Percentiles rank a stretch among this genome's conserved stretches.
phyloP scores from a whole-genome alignment of 495 filamentous ascomycete species.

The Talaromyces stipitatus region DNA sequence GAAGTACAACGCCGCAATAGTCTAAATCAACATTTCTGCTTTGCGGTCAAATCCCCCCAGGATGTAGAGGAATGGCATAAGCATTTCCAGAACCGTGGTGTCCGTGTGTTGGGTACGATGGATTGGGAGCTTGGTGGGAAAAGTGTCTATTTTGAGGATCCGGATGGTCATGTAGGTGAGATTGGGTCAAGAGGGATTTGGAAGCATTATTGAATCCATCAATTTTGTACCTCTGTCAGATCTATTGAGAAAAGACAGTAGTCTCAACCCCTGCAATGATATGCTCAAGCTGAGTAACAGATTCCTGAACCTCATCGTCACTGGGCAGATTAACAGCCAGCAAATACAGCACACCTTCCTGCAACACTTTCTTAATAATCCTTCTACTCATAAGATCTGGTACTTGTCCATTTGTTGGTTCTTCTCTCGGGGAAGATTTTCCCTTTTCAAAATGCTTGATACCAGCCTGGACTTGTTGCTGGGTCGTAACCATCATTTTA shows the following conservation, averaged over 20 bases:
- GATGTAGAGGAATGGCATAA: not conserved
- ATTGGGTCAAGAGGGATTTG: constrained; percentile 1
- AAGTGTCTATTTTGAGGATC: constrained; percentile 3
- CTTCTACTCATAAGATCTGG: not conserved
- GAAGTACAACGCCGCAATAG: not conserved
- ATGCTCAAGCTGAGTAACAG: not conserved
- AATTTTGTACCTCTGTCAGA: not conserved
- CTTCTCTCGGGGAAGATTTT: not conserved
- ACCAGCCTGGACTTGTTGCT: not conserved
- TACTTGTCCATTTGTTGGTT: not conserved
- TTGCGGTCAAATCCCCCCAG: not conserved
- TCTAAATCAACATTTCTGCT: constrained; percentile 1
- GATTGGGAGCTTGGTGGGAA: constrained; percentile 4
- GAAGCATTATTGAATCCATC: not conserved
- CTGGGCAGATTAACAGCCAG: constrained; percentile 46
- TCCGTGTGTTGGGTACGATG: not conserved
- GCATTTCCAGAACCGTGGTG: not conserved
- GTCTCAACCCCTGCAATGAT: not conserved
- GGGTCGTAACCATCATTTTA: not conserved
- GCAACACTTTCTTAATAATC: not conserved
- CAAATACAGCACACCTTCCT: constrained; percentile 41
- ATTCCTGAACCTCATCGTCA: constrained; percentile 30
- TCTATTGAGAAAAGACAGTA: not conserved
- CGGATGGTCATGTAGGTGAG: constrained; percentile 3
- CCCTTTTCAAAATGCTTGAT: not conserved